Conservation (phyloP, 441 rosid species). For the Omphalea diandra region DNA sequence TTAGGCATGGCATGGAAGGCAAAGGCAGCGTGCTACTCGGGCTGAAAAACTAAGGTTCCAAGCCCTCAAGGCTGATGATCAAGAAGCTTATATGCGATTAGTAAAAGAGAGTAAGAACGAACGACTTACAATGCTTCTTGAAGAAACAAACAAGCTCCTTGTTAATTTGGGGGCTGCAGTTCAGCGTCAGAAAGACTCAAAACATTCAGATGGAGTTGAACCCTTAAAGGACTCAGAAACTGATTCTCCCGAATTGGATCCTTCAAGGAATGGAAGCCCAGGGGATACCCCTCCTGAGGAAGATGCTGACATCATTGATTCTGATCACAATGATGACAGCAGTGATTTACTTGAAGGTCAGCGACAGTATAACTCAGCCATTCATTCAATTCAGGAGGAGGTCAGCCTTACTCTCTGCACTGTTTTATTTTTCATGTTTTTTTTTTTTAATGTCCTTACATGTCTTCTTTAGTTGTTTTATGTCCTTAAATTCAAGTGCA, state of each 20-base stretch:
- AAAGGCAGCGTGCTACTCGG: slow-evolving; percentile 97
- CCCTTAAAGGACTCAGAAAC: slow-evolving; percentile 61
- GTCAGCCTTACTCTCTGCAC: slow-evolving; percentile 38
- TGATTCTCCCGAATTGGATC: slow-evolving; percentile 72
- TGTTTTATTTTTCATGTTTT: slow-evolving; percentile 10
- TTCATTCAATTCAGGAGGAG: slow-evolving; percentile 95
- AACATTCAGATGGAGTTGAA: slow-evolving; percentile 68
- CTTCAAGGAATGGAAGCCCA: slow-evolving; percentile 65
- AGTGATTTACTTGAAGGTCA: slow-evolving; percentile 95
- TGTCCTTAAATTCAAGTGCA: neutral
- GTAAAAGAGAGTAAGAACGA: slow-evolving; percentile 99
- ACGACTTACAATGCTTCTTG: slow-evolving; percentile 86
- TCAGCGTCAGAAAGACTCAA: slow-evolving; percentile 94
- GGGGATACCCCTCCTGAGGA: slow-evolving; percentile 64
- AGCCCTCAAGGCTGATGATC: slow-evolving; percentile 97
- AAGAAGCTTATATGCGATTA: slow-evolving; percentile 95
- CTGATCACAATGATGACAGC: slow-evolving; percentile 78
- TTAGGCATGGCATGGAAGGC: slow-evolving; percentile 99
- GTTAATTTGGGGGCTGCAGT: slow-evolving; percentile 97
- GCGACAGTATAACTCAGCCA: slow-evolving; percentile 94
- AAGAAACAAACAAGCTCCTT: slow-evolving; percentile 97
- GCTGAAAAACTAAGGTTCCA: slow-evolving; percentile 96
- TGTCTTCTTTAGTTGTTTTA: too few species aligned
- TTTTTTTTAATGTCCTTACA: too few species aligned
- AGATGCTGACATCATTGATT: slow-evolving; percentile 58